Base-by-base conservation (phyloP, 345 rosid species). In the Corchorus olitorius region DNA sequence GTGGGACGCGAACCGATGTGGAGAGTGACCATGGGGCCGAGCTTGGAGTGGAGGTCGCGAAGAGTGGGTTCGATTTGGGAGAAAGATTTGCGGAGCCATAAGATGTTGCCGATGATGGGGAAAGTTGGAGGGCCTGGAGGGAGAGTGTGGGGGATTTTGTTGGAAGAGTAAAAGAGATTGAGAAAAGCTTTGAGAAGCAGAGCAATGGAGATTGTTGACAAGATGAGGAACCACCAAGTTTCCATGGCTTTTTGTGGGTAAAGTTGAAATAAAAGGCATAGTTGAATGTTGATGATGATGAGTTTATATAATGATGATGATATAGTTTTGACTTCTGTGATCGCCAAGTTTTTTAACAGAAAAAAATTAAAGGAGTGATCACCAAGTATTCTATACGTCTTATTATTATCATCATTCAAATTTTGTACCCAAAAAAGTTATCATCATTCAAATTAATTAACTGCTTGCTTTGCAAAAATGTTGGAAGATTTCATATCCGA, bases 11-110 rank as follows among this genome's bases (percentile, higher is more conserved):
- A 71, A 61, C 88, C 86, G 2, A 87, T 72, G 37, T 56, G 71
- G 79, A 89, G 75, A 0, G 86, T 78, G 77, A 89, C 65, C 66
- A 84, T 75, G 52, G 88, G 87, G 35, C 89, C 87, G 16, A 77
- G 81, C 39, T 84, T 85, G 2, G 63, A 22, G 59, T 78, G 56
- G 55, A 89, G 83, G 52, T 17, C 0, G n/a, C 52, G 64, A 43
- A 83, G 73, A 16, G 55, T 48, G 1, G 71, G 15, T 45, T 63
- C 80, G 16, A 78, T 68, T 56, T 83, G 12, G 33, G 15, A 46
- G 34, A 60, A 27, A 10, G 79, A 41, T 46, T 66, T 71, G 71
- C 15, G 45, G 15, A 72, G 73, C 76, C 70, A 61, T 3, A 75
- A 33, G 20, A 80, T 27, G 50, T 58, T 75, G 72, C 75, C 56